Percentiles rank a stretch among this genome's conserved stretches.
Evolutionary conservation across 164 flowering plant genomes (phyloP).

Genomic region (Kalanchoe fedtschenkoi): DNA sequence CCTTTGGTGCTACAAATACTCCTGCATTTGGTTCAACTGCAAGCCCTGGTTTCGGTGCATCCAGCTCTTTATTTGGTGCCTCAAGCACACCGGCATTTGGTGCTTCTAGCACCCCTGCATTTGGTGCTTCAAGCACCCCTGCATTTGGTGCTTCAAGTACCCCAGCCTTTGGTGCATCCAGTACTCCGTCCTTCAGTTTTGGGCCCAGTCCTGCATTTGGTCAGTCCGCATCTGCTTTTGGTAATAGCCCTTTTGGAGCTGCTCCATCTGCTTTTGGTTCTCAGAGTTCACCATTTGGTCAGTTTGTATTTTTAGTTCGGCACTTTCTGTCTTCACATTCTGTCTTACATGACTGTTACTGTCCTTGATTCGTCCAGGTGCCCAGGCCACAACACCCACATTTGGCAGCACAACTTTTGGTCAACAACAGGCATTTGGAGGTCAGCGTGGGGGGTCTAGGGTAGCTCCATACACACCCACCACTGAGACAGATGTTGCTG

Average conservation of each 20-base stretch:
- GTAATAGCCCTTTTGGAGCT: constrained; percentile 57
- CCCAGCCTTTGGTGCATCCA: constrained; percentile 47
- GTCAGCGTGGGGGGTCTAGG: constrained; percentile 77
- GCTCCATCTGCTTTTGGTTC: constrained; percentile 56
- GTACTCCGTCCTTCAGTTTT: constrained; percentile 41
- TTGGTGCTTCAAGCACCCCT: constrained; percentile 38
- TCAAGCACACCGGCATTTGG: constrained; percentile 22
- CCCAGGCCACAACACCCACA: constrained; percentile 52
- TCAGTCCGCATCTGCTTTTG: constrained; percentile 60
- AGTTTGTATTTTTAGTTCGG: constrained; percentile 10
- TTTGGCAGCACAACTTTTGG: constrained; percentile 57
- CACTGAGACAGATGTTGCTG: constrained; percentile 49
- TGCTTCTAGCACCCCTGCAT: constrained; percentile 18
- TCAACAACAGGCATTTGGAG: constrained; percentile 47
- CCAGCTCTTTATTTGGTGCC: constrained; percentile 19
- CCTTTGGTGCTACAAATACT: constrained; percentile 35
- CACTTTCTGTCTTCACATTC: neutral
- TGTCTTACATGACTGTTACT: neutral
- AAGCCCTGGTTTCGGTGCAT: constrained; percentile 45
- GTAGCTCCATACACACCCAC: constrained; percentile 57
- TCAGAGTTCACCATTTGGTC: constrained; percentile 57
- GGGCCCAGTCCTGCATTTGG: constrained; percentile 63
- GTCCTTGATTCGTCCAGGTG: constrained; percentile 31
- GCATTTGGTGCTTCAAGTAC: constrained; percentile 34
- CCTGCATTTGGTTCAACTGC: constrained; percentile 48